Evolutionary conservation across 1,284 basidiomycete genomes (phyloP), one percentile per base, ranked within the genome.

Genomic region (Cutaneotrichosporon mucoides): DNA sequence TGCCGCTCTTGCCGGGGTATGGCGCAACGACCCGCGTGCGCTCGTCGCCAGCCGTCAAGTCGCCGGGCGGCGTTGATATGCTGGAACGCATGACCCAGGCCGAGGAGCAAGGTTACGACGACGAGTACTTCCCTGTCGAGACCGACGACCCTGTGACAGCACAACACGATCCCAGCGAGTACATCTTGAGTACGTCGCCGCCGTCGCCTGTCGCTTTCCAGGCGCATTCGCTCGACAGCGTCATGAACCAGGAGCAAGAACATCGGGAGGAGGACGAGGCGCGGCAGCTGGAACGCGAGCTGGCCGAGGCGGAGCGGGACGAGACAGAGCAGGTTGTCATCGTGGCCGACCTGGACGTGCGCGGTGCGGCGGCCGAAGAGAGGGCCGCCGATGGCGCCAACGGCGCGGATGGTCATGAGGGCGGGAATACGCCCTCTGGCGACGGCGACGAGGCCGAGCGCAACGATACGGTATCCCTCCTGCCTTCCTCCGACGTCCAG

Each of bases 1-100:
- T 95, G 1, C 93, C 93, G 0, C 81, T 97, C 1, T 82, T 97
- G 5, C 91, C 93, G 4, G 93, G 93, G 0, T 98, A 97, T 70
- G 89, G 89, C 0, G 87, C 88, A 1, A 85, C 86, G 41, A 86
- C 89, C 6, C 90, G 90, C 61, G 81, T 97, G 15, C 86, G 93
- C 5, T 92, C 89, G 0, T 92, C 91, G 0, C 86, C 84, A 2
- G 84, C 86, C 7, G 82, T 85, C 16, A 83, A 83, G 66, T 81
- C 81, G 5, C 82, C 84, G 4, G 77, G 81, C 15, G 84, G 82
- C 42, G 86, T 84, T 63, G 86, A 84, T 2, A 82, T 85, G 56
- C 79, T 86, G 43, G 83, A 83, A 56, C 83, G 82, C 56, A 84
- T 95, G 63, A 90, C 89, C 2, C 88, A 92, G 72, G 89, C 88